Evolutionary conservation across 1,284 basidiomycete species (phyloP), one percentile per base, ranked within the genome.

Genomic region (Trametes sp.): DNA sequence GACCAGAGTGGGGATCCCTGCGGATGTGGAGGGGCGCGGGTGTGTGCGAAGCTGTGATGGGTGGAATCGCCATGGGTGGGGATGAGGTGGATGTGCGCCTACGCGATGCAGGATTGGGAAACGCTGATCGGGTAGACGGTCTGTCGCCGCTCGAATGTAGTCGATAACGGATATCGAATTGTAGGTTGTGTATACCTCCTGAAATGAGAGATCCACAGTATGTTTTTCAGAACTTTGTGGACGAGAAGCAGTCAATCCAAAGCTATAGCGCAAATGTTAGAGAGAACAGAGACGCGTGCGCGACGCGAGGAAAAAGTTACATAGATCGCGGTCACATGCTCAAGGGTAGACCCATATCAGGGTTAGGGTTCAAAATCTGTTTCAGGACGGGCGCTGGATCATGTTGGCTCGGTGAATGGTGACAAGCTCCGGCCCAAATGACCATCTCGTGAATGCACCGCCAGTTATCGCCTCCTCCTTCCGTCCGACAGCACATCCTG

Each of bases 1-100:
- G 70, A 14, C 74, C 74, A 19, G 70, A 56, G 54, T 67, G 59
- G 6, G 69, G 65, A 41, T 72, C 61, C 0, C 33, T 63, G 33
- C 65, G 63, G 59, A 71, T 60, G 44, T 64, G 68, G 19, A 69
- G 51, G 31, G 55, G 61, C 8, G 51, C 41, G 35, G 57, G 3
- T 2, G 57, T 46, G 13, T 53, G 44, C 11, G 14, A 19, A 19
- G 16, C 38, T 10, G 59, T 41, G 2, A 51, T 36, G 38, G 55
- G 31, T 38, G 60, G 46, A 29, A 51, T 53, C 8, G 50, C 41
- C 55, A 50, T 9, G 48, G n/a, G 10, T 31, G 26, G 16, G 31
- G 42, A 23, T 10, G 41, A 3, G 49, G 23, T 23, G 54, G 41
- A 33, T 36, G 11, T n/a, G n/a, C n/a, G n/a, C n/a, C n/a, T n/a